Conservation (phyloP, 148 eudicot genomes). For the Rhododendron ovatum region DNA sequence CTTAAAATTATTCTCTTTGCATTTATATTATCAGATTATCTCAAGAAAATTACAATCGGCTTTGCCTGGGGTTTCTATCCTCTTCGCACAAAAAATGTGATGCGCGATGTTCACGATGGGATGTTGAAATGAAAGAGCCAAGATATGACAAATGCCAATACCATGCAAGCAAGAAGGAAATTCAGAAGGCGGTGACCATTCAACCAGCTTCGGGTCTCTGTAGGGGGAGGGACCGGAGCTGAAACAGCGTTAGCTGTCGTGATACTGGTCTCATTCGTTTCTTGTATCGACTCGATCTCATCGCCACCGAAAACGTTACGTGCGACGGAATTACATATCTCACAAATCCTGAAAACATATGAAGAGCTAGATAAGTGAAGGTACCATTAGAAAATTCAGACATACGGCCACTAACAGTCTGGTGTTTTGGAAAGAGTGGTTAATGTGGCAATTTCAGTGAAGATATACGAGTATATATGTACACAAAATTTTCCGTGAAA, state of each 20-base stretch:
- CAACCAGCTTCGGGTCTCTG: slow-evolving; percentile 31
- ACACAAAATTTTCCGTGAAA: not conserved
- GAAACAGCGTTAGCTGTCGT: not conserved
- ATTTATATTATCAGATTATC: not conserved
- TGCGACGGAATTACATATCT: slow-evolving; percentile 43
- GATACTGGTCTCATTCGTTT: slow-evolving; percentile 14
- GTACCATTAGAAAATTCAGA: not conserved
- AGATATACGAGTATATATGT: not conserved
- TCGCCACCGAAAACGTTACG: slow-evolving; percentile 28
- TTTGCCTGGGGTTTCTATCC: not conserved
- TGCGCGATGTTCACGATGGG: slow-evolving; percentile 24
- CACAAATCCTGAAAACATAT: slow-evolving; percentile 34
- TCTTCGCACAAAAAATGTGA: not conserved
- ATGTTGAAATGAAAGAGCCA: slow-evolving; percentile 61
- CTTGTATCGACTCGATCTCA: slow-evolving; percentile 27
- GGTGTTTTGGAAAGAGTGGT: not conserved
- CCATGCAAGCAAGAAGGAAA: slow-evolving; percentile 47
- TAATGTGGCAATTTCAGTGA: not conserved
- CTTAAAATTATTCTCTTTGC: not conserved
- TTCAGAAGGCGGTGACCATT: slow-evolving; percentile 47
- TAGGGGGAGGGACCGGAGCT: not conserved
- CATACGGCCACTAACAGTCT: not conserved
- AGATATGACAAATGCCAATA: slow-evolving; percentile 52
- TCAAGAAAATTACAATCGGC: not conserved
- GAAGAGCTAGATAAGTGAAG: not conserved